Evolutionary conservation across 75 land plant genomes (phyloP).

Genomic region (Sequoiadendron giganteum): DNA sequence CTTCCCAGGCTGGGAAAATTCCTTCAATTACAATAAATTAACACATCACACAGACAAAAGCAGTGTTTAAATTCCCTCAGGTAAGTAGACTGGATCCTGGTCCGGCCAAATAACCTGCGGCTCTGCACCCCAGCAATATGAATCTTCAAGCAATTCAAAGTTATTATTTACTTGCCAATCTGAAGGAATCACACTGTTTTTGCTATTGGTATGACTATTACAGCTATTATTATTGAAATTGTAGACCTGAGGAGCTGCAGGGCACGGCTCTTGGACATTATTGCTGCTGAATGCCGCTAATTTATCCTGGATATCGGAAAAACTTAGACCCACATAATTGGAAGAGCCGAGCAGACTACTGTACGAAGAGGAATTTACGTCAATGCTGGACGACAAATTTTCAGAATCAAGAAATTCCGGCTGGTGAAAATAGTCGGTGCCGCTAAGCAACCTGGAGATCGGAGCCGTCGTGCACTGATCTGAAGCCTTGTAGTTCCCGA

Average conservation of each 20-base stretch:
- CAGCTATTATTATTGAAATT: neutral
- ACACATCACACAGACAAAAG: neutral
- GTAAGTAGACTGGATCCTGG: neutral
- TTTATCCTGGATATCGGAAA: neutral
- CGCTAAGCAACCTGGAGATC: neutral
- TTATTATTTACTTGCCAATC: slow-evolving; percentile 2
- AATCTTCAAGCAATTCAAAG: neutral
- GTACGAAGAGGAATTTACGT: neutral
- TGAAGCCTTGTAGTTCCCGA: neutral
- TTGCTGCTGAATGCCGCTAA: neutral
- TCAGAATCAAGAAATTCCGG: neutral
- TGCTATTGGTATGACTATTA: neutral
- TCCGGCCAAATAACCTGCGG: neutral
- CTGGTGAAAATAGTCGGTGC: neutral
- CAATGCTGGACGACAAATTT: neutral
- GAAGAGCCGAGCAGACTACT: neutral
- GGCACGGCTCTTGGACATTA: neutral
- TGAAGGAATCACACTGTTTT: neutral
- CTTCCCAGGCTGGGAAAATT: neutral
- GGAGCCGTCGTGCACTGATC: neutral
- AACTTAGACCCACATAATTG: neutral
- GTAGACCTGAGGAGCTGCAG: neutral
- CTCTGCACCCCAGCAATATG: neutral
- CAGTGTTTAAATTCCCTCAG: neutral
- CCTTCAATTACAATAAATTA: neutral